Conservation (phyloP, 2,329 filamentous ascomycete species). For the Trichoderma atrobrunneum region DNA sequence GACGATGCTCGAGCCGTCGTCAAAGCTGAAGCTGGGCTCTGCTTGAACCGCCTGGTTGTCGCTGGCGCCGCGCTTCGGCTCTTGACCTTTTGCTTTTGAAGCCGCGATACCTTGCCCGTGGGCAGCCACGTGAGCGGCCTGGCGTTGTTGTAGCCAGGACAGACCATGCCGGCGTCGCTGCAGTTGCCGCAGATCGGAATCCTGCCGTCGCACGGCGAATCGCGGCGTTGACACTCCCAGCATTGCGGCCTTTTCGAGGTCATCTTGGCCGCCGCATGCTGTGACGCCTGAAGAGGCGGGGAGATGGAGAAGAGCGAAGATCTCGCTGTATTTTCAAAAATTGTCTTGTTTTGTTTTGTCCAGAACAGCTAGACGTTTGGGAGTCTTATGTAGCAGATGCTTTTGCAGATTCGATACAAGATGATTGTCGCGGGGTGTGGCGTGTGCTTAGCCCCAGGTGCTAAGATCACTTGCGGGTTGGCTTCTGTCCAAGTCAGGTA, state of each 20-base stretch:
- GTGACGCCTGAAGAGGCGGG: not conserved
- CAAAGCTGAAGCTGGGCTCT: not conserved
- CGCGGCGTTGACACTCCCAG: constrained; percentile 43
- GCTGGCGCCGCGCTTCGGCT: not conserved
- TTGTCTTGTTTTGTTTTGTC: not conserved
- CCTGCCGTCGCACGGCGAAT: constrained; percentile 39
- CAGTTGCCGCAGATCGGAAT: constrained; percentile 39
- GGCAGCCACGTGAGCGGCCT: constrained; percentile 40
- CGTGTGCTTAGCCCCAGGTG: not conserved
- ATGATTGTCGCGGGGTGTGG: constrained; percentile 9
- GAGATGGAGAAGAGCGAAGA: not conserved
- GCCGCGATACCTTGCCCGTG: constrained; percentile 33
- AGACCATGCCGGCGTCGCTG: constrained; percentile 31
- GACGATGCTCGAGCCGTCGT: not conserved
- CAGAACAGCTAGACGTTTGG: not conserved
- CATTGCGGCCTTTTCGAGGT: constrained; percentile 30
- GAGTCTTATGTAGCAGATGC: not conserved
- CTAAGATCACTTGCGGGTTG: not conserved
- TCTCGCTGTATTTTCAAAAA: not conserved
- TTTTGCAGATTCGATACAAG: not conserved
- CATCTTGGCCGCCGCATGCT: constrained; percentile 15
- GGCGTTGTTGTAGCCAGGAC: constrained; percentile 39
- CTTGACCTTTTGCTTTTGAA: constrained; percentile 12
- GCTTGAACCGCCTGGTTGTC: not conserved
- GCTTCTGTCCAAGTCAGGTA: not conserved